Percentiles rank a stretch among this genome's conserved stretches.
phyloP scores from a whole-genome alignment of 2,329 filamentous ascomycete species.

The Ophiostoma quercus region DNA sequence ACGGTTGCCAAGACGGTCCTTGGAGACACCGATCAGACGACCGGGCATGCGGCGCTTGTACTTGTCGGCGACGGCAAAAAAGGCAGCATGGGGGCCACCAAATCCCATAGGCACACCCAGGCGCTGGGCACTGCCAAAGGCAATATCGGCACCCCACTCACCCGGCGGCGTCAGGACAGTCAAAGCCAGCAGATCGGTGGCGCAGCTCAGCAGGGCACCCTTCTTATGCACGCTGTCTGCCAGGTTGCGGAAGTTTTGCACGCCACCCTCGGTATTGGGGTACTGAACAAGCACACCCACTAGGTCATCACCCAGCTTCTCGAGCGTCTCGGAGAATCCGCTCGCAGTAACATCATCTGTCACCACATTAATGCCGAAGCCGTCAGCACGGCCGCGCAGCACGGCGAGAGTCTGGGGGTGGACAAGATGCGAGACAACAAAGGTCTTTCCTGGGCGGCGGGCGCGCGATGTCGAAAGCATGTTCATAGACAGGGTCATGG shows the following conservation, averaged over 20 bases:
- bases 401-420: slow-evolving; percentile 85
- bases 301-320: slow-evolving; percentile 71
- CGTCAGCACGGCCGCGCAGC: slow-evolving; percentile 76
- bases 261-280: slow-evolving; percentile 78
- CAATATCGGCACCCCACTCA: slow-evolving; percentile 92
- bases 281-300: slow-evolving; percentile 94
- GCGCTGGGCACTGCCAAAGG: slow-evolving; percentile 86
- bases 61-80: slow-evolving; percentile 87
- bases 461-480: slow-evolving; percentile 64
- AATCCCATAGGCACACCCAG: slow-evolving; percentile 89
- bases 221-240: slow-evolving; percentile 71
- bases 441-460: slow-evolving; percentile 72
- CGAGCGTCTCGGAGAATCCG: slow-evolving; percentile 56
- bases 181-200: slow-evolving; percentile 82
- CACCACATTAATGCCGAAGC: slow-evolving; percentile 80
- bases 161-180: slow-evolving; percentile 84
- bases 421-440: slow-evolving; percentile 73
- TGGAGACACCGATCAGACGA: slow-evolving; percentile 83
- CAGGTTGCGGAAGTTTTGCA: slow-evolving; percentile 69
- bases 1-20: slow-evolving; percentile 75
- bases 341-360: slow-evolving; percentile 65
- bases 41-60: slow-evolving; percentile 94
- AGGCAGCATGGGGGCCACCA: slow-evolving; percentile 92
- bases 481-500: slow-evolving; percentile 88
- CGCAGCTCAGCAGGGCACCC: slow-evolving; percentile 76